Conservation (phyloP, 2,329 filamentous ascomycete genomes). For the Cercospora sp. region DNA sequence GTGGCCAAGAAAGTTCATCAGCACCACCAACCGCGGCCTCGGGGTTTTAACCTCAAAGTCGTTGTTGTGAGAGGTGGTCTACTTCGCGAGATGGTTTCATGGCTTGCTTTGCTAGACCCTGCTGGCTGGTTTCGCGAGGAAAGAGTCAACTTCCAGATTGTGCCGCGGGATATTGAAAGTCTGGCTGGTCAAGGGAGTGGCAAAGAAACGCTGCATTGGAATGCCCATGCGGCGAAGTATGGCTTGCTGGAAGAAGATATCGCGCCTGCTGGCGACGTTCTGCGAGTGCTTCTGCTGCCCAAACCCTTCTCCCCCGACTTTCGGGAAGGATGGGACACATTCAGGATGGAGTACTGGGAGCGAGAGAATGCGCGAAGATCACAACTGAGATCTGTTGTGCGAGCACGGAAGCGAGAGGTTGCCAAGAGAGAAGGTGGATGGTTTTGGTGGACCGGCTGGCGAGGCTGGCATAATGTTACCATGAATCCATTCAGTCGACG, state of each 20-base stretch:
- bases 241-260: slow-evolving; percentile 78
- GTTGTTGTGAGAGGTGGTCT: slow-evolving; percentile 82
- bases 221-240: slow-evolving; percentile 33
- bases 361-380: slow-evolving; percentile 87
- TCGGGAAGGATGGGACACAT: slow-evolving; percentile 94
- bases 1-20: slow-evolving; percentile 91
- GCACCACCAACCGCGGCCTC: slow-evolving; percentile 79
- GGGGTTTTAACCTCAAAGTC: slow-evolving; percentile 94
- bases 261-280: slow-evolving; percentile 83
- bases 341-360: slow-evolving; percentile 94
- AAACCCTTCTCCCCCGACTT: slow-evolving; percentile 96
- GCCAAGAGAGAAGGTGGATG: slow-evolving; percentile 71
- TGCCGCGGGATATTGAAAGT: slow-evolving; percentile 45
- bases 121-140: slow-evolving; percentile 38
- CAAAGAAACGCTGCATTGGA: slow-evolving; percentile 57
- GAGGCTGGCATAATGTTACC: slow-evolving; percentile 49
- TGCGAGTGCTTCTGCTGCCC: slow-evolving; percentile 84
- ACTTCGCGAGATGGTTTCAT: slow-evolving; percentile 73
- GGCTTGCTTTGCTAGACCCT: slow-evolving; percentile 38
- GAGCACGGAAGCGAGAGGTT: slow-evolving; percentile 66
- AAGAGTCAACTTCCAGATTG: slow-evolving; percentile 40
- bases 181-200: slow-evolving; percentile 50
- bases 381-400: slow-evolving; percentile 68
- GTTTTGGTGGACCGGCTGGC: slow-evolving; percentile 85
- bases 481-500: slow-evolving; percentile 27